Base-by-base conservation (phyloP, 176 grass and related monocot species). In the Raddia guianensis region DNA sequence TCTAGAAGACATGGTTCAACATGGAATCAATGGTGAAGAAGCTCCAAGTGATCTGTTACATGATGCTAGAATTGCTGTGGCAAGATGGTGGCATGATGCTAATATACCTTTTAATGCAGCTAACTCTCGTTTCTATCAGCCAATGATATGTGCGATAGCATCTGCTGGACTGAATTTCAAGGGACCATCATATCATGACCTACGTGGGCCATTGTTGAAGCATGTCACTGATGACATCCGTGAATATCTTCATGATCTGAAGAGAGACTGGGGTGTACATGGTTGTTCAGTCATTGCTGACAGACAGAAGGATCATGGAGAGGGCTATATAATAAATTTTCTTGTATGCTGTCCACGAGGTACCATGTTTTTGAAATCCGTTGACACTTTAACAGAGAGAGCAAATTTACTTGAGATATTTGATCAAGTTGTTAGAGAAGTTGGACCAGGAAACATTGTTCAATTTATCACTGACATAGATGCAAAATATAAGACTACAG, bases 201-300 rank as follows among this genome's bases (percentile, higher is more conserved):
- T 91, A 34, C 57, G 86, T 3, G 86, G 75, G 5, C 82, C 89
- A 46, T 71, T 88, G 56, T 68, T 91, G 57, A 88, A 91, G 74
- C 68, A 88, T 13, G 47, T 61, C 58, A 45, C 76, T 59, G 60
- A 76, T 68, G 89, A 81, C 45, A 72, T 91, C 58, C 81, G 42
- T 61, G 71, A 62, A 72, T 80, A 91, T 66, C 60, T 91, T 81
- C 9, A 49, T 88, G 68, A 68, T 88, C 53, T 91, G 9, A 91
- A 84, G 76, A 91, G 19, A 64, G 85, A 88, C 77, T 91, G 89
- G 85, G 72, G 43, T 64, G 2, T 37, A 13, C 58, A 70, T 53
- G 85, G 89, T 63, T 91, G 85, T 56, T 91, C 89, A 21, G 51
- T 91, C 77, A 88, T 91, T 70, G 90, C 74, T 86, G 86, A 91